Percentiles rank a stretch among this genome's conserved stretches.
phyloP scores from a whole-genome alignment of 495 filamentous ascomycete genomes.

The Neurospora sp. region DNA sequence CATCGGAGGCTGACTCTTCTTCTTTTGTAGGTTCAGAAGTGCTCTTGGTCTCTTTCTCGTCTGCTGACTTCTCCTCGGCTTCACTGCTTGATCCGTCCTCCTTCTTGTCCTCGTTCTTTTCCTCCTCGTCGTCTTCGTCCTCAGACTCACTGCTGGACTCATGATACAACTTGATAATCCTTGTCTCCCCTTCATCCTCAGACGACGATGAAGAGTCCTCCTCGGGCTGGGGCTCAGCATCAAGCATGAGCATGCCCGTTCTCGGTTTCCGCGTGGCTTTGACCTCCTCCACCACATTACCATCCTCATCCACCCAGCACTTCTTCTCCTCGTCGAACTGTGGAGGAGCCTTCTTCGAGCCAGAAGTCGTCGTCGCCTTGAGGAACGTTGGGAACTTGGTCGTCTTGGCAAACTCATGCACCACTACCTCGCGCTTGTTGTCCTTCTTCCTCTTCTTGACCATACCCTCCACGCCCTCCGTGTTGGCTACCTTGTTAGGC shows the following conservation, averaged over 20 bases:
- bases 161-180: not conserved
- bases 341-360: conserved; percentile 18
- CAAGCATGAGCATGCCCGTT: not conserved
- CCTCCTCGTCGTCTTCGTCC: not conserved
- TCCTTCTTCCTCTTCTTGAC: conserved; percentile 48
- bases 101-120: not conserved
- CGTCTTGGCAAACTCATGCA: conserved; percentile 77
- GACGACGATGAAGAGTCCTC: not conserved
- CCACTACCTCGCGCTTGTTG: conserved; percentile 40
- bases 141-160: conserved; percentile 2
- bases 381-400: conserved; percentile 71
- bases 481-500: conserved; percentile 36
- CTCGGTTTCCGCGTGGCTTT: conserved; percentile 16
- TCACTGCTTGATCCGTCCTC: conserved; percentile 4
- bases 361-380: conserved; percentile 33
- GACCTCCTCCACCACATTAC: conserved; percentile 57
- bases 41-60: conserved; percentile 15
- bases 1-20: conserved; percentile 8
- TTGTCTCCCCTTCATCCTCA: conserved; percentile 6
- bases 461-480: conserved; percentile 35
- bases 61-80: conserved; percentile 4
- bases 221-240: not conserved
- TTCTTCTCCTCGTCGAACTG: conserved; percentile 61
- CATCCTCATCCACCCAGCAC: conserved; percentile 79
- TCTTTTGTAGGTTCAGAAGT: conserved; percentile 17